phyloP scores from a whole-genome alignment of 1,284 basidiomycete species.

The Trichosporon sp. region DNA sequence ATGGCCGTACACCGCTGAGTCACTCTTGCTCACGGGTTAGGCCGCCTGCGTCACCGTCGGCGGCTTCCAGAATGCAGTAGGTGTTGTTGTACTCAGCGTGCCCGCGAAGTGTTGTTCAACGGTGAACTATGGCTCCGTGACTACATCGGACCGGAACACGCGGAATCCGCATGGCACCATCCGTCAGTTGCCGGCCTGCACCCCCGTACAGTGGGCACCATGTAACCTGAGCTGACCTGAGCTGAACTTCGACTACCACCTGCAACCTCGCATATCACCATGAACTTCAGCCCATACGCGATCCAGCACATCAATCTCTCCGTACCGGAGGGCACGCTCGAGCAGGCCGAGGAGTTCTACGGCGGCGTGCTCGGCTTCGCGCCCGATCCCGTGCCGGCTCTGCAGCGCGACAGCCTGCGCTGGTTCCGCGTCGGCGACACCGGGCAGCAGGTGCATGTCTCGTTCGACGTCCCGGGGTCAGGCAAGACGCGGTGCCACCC shows the following conservation, averaged over 20 bases:
- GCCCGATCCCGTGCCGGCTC: constrained; percentile 37
- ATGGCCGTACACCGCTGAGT: not conserved
- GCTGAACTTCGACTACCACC: not conserved
- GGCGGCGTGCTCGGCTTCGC: constrained; percentile 39
- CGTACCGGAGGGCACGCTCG: constrained; percentile 38
- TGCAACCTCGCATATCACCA: not conserved
- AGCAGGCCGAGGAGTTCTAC: constrained; percentile 46
- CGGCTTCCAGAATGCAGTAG: not conserved
- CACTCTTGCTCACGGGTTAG: not conserved
- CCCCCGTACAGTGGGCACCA: not conserved
- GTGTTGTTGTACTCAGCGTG: no score
- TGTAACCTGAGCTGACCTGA: not conserved
- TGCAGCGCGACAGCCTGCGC: constrained; percentile 31
- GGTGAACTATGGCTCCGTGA: not conserved
- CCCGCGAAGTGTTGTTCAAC: no score
- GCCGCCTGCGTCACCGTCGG: not conserved
- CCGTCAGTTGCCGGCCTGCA: not conserved
- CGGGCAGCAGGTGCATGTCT: constrained; percentile 43
- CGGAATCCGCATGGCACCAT: not conserved
- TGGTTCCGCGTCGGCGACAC: constrained; percentile 41
- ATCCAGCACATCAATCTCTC: constrained; percentile 48
- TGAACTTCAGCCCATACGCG: not conserved
- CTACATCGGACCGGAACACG: not conserved
- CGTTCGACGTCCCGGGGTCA: constrained; percentile 21
- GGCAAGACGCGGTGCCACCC: constrained; percentile 37